Base-by-base conservation (phyloP, 2,329 filamentous ascomycete species). In the Aspergillus ibericus region DNA sequence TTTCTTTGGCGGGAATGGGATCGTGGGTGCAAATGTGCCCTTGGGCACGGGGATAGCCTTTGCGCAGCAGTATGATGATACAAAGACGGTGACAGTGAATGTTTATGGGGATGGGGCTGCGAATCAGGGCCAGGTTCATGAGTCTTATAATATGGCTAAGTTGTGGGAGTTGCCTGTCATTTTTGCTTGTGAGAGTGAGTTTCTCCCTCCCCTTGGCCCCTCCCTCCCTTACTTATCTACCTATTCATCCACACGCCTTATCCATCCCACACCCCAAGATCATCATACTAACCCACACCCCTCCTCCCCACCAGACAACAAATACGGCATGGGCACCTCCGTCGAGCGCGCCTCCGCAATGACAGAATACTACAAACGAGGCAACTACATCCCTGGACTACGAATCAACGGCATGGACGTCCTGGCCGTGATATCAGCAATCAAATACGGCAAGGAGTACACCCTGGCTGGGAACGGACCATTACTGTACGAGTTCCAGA, bases 71-170 rank as follows among this genome's bases (percentile, higher is more conserved):
- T 98, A 97, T 83, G 85, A 86, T 71, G 86, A 83, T 71, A 88
- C 88, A 80, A 88, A 91, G 81, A 93, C 91, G 74, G 88, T 91
- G 60, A 89, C 89, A 56, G 83, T 98, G 66, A 86, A 92, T 64
- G 85, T 98, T 55, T 98, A 97, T 79, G 93, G 93, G 81, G 93
- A 97, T 72, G 93, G 93, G 82, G 93, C 93, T 64, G 91, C 88
- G 83, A 98, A 98, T 83, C 93, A 98, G 83, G 93, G 93, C 61
- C 93, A 98, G 80, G 93, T 98, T 68, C 97, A 97, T 73, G 93
- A 98, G 84, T 91, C 93, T 59, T 98, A 93, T 86, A 98, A 98
- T 86, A 97, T 98, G 93, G 93, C 93, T 61, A 97, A 97, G 85
- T 86, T 98, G 66, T 98, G 93, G 93, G 91, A 93, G 69, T 83